Evolutionary conservation across 2,329 filamentous ascomycete species (phyloP).

Genomic region (Fusarium redolens): DNA sequence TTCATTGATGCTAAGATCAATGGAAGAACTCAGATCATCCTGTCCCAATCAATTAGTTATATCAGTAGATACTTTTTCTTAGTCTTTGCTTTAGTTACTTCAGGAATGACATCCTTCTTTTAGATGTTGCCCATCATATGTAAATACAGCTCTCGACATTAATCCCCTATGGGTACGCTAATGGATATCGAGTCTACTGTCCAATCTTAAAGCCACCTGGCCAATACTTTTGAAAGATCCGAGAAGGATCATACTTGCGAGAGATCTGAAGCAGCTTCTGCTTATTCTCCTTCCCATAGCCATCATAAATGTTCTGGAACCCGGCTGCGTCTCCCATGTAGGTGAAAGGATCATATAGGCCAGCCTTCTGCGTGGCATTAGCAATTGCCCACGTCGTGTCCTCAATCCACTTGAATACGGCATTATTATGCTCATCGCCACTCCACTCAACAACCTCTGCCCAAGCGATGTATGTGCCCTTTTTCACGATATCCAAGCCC

Average conservation of each 20-base stretch:
- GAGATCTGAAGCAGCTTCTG: conserved; percentile 12
- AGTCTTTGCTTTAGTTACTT: rapidly evolving
- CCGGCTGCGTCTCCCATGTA: conserved; percentile 35
- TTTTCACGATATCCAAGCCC: conserved; percentile 14
- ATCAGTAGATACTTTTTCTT: rapidly evolving
- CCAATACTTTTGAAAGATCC: conserved; percentile 25
- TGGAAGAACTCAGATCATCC: neutral
- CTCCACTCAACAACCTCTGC: conserved; percentile 36
- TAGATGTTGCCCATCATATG: neutral
- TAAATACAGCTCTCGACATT: neutral
- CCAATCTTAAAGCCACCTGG: conserved; percentile 28
- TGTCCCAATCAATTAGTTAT: neutral
- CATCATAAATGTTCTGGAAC: conserved; percentile 19
- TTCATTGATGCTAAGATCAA: neutral
- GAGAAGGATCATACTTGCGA: conserved; percentile 22
- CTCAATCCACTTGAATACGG: conserved; percentile 24
- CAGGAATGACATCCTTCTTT: rapidly evolving
- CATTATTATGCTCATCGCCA: conserved; percentile 22
- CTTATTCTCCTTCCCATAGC: conserved; percentile 21
- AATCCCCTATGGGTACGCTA: rapidly evolving
- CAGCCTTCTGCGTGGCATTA: conserved; percentile 25
- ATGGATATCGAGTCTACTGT: neutral
- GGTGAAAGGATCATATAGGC: conserved; percentile 17
- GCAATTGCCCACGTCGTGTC: conserved; percentile 23
- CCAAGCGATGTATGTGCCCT: conserved; percentile 32